phyloP scores from a whole-genome alignment of 2,329 filamentous ascomycete genomes.

The Fusarium sp. region DNA sequence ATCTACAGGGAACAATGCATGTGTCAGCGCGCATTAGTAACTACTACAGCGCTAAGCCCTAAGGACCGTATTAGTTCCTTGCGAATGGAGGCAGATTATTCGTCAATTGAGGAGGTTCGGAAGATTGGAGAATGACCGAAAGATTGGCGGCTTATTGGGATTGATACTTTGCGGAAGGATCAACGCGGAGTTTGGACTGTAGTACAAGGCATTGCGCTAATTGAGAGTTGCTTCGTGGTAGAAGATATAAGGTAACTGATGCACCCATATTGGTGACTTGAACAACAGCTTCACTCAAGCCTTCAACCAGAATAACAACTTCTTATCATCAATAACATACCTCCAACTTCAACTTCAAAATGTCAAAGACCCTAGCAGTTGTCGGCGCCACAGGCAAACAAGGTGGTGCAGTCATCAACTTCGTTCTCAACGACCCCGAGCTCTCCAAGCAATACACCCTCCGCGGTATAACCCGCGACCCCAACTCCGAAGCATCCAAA shows the following conservation, averaged over 20 bases:
- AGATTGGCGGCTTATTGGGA: neutral
- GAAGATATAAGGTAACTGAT: slow-evolving; percentile 7
- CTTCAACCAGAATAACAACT: neutral
- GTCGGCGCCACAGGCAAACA: slow-evolving; percentile 67
- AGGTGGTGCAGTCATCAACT: slow-evolving; percentile 60
- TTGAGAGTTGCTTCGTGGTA: neutral
- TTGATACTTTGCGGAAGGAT: neutral
- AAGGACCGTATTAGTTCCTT: neutral
- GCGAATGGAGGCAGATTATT: slow-evolving; percentile 1
- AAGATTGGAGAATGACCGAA: neutral
- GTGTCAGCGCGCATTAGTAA: slow-evolving; percentile 11
- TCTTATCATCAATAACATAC: neutral
- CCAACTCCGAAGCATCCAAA: slow-evolving; percentile 49
- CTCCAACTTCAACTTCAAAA: slow-evolving; percentile 6
- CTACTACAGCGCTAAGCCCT: slow-evolving; percentile 10
- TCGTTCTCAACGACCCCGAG: slow-evolving; percentile 57
- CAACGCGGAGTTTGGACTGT: neutral
- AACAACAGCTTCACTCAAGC: neutral
- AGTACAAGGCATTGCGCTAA: neutral
- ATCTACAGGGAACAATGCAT: neutral
- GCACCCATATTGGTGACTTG: neutral
- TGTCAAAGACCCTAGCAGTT: slow-evolving; percentile 56
- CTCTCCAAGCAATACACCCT: slow-evolving; percentile 61
- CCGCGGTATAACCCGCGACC: slow-evolving; percentile 63
- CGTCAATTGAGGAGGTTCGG: neutral